These are phyloP conservation scores for Micractinium conductrix DNA, from an alignment of 139 green algal genomes.

Conservation along the genomic window DNA sequence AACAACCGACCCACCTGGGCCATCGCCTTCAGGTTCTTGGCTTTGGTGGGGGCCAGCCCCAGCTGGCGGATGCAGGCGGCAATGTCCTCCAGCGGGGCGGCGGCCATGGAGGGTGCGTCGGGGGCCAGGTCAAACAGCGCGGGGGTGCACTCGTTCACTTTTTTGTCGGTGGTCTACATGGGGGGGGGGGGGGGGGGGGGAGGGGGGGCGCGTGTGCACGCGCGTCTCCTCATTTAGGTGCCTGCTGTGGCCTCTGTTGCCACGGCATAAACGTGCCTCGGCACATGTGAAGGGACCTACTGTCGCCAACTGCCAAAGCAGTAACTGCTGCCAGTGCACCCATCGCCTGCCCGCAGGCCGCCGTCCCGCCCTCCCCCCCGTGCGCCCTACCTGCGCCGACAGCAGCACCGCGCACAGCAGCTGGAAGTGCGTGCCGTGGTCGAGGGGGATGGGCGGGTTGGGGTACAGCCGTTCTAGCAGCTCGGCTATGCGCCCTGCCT, in stretches of 20 bases:
- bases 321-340: no score
- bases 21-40: constrained; percentile 77
- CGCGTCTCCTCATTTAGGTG: no score
- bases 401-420: constrained; percentile 87
- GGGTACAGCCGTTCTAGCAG: constrained; percentile 78
- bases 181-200: no score
- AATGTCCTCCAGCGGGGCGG: constrained; percentile 47
- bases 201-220: not conserved
- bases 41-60: constrained; percentile 89
- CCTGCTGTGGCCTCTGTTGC: no score
- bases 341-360: no score
- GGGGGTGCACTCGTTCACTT: constrained; percentile 81
- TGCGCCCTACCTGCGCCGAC: constrained; percentile 65
- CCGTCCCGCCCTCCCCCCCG: no score
- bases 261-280: no score
- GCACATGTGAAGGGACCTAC: no score
- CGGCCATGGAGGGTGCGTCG: constrained; percentile 66
- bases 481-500: constrained; percentile 54
- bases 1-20: constrained; percentile 64
- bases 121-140: constrained; percentile 66
- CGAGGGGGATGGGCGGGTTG: constrained; percentile 74
- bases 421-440: constrained; percentile 76
- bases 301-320: no score
- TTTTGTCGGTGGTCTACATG: constrained; percentile 76
- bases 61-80: constrained; percentile 72